These are phyloP conservation scores for Alloteropsis semialata DNA, from an alignment of 176 grass and related monocot genomes.

Conservation along the genomic window DNA sequence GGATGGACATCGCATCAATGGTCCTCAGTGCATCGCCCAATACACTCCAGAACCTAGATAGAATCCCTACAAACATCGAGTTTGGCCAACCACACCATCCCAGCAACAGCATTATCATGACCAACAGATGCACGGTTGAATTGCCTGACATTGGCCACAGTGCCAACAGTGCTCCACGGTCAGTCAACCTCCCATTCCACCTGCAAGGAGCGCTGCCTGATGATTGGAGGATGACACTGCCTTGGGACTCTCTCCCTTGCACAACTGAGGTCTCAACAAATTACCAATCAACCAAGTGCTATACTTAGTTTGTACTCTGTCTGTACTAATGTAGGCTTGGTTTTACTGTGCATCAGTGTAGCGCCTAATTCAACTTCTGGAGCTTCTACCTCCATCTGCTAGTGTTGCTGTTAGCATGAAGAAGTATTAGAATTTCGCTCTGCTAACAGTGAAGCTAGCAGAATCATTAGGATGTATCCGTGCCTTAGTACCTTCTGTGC, in stretches of 20 bases:
- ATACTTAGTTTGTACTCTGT: constrained; percentile 38
- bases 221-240: constrained; percentile 67
- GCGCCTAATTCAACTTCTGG: neutral
- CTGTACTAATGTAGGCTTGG: constrained; percentile 33
- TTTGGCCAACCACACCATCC: constrained; percentile 46
- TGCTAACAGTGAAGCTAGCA: constrained; percentile 69
- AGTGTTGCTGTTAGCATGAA: constrained; percentile 63
- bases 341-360: constrained; percentile 27
- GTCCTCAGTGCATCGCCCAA: constrained; percentile 55
- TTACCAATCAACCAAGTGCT: constrained; percentile 51
- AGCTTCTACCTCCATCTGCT: constrained; percentile 37
- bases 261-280: constrained; percentile 51
- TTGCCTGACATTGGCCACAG: constrained; percentile 30
- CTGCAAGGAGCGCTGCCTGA: constrained; percentile 51
- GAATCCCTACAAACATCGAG: constrained; percentile 54
- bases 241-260: constrained; percentile 69
- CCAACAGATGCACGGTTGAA: constrained; percentile 21
- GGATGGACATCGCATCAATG: constrained; percentile 71
- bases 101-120: constrained; percentile 27
- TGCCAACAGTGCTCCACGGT: neutral
- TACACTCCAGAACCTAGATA: constrained; percentile 30
- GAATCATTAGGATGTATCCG: constrained; percentile 21
- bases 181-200: constrained; percentile 56
- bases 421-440: constrained; percentile 30
- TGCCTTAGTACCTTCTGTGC: constrained; percentile 9